phyloP scores from a whole-genome alignment of 768 basidiomycete species.

The Inosperma sp. region DNA sequence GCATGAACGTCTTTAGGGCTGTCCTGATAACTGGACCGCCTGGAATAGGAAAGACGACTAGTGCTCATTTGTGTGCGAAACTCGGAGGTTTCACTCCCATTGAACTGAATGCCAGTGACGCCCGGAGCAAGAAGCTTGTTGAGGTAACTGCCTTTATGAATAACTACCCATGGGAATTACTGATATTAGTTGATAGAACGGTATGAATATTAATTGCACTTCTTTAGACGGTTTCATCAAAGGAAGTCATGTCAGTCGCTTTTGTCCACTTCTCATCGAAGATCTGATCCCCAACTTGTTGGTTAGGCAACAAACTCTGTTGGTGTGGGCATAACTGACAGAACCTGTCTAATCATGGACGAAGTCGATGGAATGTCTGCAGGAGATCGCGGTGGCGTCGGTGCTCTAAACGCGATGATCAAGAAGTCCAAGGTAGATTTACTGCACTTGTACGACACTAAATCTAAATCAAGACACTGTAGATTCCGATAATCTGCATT shows the following conservation, averaged over 20 bases:
- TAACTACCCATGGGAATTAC: not conserved
- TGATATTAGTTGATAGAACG: slow-evolving; percentile 47
- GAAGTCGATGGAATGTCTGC: slow-evolving; percentile 99
- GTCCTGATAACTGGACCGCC: slow-evolving; percentile 91
- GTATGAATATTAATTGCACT: slow-evolving; percentile 85
- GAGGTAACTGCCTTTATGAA: slow-evolving; percentile 51
- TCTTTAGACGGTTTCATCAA: slow-evolving; percentile 84
- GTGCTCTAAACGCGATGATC: slow-evolving; percentile 86
- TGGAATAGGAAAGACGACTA: slow-evolving; percentile 96
- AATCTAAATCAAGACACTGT: slow-evolving; percentile 1
- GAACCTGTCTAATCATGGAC: slow-evolving; percentile 94
- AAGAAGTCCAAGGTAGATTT: slow-evolving; percentile 77
- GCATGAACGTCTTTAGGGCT: slow-evolving; percentile 81
- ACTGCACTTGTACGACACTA: not conserved
- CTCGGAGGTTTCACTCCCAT: slow-evolving; percentile 89
- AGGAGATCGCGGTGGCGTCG: slow-evolving; percentile 95
- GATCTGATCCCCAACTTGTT: not conserved
- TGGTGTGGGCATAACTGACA: slow-evolving; percentile 72
- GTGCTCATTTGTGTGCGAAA: slow-evolving; percentile 88
- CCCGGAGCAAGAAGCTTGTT: slow-evolving; percentile 92
- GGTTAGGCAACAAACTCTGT: slow-evolving; percentile 51
- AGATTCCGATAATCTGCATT: slow-evolving; percentile 98
- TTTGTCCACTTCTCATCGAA: not conserved
- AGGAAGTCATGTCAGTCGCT: slow-evolving; percentile 44
- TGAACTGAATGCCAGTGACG: slow-evolving; percentile 94